Evolutionary conservation across 225 moss, liverwort and hornwort genomes (phyloP).

Genomic region (Anthoceros angustus): DNA sequence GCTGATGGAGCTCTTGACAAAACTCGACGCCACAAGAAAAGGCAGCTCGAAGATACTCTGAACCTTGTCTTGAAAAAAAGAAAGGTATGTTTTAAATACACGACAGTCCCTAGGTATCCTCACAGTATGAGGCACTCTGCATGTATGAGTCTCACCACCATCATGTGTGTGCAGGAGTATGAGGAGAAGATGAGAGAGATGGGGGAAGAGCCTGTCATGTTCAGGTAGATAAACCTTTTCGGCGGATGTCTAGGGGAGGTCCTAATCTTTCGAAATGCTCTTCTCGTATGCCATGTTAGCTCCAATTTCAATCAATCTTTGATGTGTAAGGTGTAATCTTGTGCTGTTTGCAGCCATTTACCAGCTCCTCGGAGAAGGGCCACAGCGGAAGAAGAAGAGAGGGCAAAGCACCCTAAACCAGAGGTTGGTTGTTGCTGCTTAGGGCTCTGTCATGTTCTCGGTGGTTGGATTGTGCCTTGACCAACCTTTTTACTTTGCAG

Average conservation of each 20-base stretch:
- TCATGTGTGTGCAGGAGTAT: slow-evolving; percentile 47
- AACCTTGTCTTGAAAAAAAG: slow-evolving; percentile 98
- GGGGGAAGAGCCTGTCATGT: slow-evolving; percentile 99
- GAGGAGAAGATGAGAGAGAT: slow-evolving; percentile 99
- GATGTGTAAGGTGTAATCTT: background rate
- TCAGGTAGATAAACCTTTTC: slow-evolving; percentile 36
- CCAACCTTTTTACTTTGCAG: slow-evolving; percentile 20
- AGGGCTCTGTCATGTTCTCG: background rate
- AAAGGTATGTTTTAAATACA: slow-evolving; percentile 41
- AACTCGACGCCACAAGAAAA: slow-evolving; percentile 94
- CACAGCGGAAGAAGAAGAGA: slow-evolving; percentile 99
- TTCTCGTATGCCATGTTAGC: background rate
- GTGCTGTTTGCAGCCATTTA: slow-evolving; percentile 54
- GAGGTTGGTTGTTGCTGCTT: slow-evolving; percentile 35
- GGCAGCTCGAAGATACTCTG: slow-evolving; percentile 96
- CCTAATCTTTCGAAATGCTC: background rate
- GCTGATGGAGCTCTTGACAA: slow-evolving; percentile 99
- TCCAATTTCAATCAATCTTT: background rate
- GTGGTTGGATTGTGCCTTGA: background rate
- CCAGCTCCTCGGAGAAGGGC: slow-evolving; percentile 87
- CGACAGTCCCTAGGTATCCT: background rate
- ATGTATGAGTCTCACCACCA: background rate
- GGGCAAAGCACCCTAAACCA: slow-evolving; percentile 98
- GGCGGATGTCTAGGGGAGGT: background rate
- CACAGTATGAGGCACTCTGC: background rate